Evolutionary conservation across 768 basidiomycete genomes (phyloP).

Genomic region (Lentinula sp.): DNA sequence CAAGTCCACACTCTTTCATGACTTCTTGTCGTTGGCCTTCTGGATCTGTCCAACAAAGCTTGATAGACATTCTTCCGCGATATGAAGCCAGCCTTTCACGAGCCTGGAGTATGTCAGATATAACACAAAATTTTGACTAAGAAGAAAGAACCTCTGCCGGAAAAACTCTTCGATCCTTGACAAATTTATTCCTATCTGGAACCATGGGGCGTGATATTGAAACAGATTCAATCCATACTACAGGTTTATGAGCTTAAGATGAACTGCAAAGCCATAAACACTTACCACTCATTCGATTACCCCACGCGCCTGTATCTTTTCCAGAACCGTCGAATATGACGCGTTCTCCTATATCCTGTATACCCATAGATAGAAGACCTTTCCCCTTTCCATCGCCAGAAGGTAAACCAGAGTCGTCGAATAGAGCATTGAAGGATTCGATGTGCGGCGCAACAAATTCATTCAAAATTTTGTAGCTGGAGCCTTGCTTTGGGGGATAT

Average conservation of each 20-base stretch:
- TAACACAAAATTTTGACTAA: neutral
- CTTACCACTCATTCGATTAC: conserved; percentile 83
- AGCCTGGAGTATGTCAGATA: conserved; percentile 44
- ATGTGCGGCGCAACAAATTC: conserved; percentile 93
- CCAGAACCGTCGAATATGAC: conserved; percentile 87
- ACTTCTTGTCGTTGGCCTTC: conserved; percentile 63
- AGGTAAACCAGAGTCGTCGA: conserved; percentile 85
- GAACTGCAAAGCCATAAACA: conserved; percentile 11
- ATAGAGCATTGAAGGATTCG: conserved; percentile 93
- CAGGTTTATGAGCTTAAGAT: conserved; percentile 9
- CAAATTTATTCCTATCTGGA: conserved; percentile 71
- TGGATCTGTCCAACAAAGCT: conserved; percentile 77
- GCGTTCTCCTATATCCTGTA: conserved; percentile 84
- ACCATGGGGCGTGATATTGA: conserved; percentile 83
- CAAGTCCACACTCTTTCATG: conserved; percentile 82
- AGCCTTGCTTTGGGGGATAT: conserved; percentile 61
- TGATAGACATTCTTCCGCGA: conserved; percentile 81
- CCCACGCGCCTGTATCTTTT: conserved; percentile 52
- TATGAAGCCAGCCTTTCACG: conserved; percentile 93
- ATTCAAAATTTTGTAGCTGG: conserved; percentile 77
- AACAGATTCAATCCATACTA: conserved; percentile 90
- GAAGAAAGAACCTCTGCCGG: conserved; percentile 70
- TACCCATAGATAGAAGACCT: conserved; percentile 70
- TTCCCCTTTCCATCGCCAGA: conserved; percentile 68
- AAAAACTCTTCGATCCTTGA: conserved; percentile 72